phyloP scores from a whole-genome alignment of 2,329 filamentous ascomycete species.

The Akanthomyces muscarius region DNA sequence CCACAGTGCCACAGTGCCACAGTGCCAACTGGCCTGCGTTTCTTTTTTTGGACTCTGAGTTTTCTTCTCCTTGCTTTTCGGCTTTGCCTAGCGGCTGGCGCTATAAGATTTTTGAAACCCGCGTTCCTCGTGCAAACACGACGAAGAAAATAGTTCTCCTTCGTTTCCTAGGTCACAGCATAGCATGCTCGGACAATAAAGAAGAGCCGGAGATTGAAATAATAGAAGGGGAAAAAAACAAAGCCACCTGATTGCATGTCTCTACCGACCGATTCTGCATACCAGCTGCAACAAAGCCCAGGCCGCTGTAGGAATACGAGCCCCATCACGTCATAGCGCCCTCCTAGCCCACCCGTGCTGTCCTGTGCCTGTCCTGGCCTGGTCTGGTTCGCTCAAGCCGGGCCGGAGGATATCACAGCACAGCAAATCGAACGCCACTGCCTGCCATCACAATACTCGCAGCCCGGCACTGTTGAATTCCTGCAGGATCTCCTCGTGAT shows the following conservation, averaged over 20 bases:
- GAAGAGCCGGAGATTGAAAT: not conserved
- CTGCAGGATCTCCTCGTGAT: too few relatives aligned
- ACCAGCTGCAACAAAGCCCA: not conserved
- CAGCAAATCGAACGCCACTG: too few relatives aligned
- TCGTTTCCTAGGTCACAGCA: too few relatives aligned
- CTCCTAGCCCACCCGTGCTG: not conserved
- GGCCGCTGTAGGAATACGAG: not conserved
- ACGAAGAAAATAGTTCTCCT: not conserved
- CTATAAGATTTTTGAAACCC: not conserved
- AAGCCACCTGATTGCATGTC: not conserved
- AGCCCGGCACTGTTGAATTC: too few relatives aligned
- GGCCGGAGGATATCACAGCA: not conserved
- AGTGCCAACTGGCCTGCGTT: too few relatives aligned
- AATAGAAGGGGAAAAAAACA: not conserved
- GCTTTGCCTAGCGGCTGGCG: not conserved
- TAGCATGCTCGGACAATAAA: not conserved
- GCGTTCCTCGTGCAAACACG: not conserved
- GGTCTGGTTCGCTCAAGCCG: not conserved
- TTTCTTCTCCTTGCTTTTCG: not conserved
- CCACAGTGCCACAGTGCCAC: too few relatives aligned
- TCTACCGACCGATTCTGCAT: not conserved
- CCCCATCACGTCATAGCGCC: constrained; percentile 11
- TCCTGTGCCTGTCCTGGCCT: too few relatives aligned
- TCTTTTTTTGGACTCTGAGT: not conserved
- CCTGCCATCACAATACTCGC: too few relatives aligned